Evolutionary conservation across 345 rosid genomes (phyloP).

Genomic region (Carallia brachiata): DNA sequence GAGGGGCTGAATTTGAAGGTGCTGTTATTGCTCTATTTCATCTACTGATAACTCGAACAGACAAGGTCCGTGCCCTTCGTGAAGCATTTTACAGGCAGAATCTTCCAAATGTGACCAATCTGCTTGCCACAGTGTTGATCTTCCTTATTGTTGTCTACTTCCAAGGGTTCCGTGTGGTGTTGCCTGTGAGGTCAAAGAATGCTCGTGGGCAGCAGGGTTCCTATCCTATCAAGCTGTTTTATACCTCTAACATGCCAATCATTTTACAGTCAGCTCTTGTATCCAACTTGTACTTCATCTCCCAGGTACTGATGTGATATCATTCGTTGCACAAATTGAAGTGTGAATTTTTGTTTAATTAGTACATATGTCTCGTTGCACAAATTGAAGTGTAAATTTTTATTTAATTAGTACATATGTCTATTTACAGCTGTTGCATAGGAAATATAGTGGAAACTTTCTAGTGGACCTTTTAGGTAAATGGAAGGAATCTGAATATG

Average conservation of each 20-base stretch:
- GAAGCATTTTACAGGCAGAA: slow-evolving; percentile 90
- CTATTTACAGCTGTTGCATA: slow-evolving; percentile 60
- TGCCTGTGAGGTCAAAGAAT: slow-evolving; percentile 89
- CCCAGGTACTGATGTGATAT: slow-evolving; percentile 51
- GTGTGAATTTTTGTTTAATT: not conserved
- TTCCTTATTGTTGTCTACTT: slow-evolving; percentile 81
- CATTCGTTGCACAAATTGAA: not conserved
- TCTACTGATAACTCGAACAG: slow-evolving; percentile 67
- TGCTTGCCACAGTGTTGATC: slow-evolving; percentile 77
- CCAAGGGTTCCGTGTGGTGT: slow-evolving; percentile 93
- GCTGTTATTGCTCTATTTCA: slow-evolving; percentile 88
- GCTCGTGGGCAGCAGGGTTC: slow-evolving; percentile 95
- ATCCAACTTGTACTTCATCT: slow-evolving; percentile 77
- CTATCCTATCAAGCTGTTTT: slow-evolving; percentile 80
- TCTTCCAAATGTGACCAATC: slow-evolving; percentile 81
- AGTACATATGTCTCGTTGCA: not conserved
- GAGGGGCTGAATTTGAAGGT: slow-evolving; percentile 93
- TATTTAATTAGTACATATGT: not conserved
- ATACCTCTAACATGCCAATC: slow-evolving; percentile 95
- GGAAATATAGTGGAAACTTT: slow-evolving; percentile 78
- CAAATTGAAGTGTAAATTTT: not conserved
- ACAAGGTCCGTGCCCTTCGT: slow-evolving; percentile 74
- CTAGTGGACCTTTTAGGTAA: slow-evolving; percentile 75
- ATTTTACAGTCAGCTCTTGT: slow-evolving; percentile 83
- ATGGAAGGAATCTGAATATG: slow-evolving; percentile 87